Evolutionary conservation across 2,329 filamentous ascomycete genomes (phyloP).

Genomic region (Trichoderma breve): DNA sequence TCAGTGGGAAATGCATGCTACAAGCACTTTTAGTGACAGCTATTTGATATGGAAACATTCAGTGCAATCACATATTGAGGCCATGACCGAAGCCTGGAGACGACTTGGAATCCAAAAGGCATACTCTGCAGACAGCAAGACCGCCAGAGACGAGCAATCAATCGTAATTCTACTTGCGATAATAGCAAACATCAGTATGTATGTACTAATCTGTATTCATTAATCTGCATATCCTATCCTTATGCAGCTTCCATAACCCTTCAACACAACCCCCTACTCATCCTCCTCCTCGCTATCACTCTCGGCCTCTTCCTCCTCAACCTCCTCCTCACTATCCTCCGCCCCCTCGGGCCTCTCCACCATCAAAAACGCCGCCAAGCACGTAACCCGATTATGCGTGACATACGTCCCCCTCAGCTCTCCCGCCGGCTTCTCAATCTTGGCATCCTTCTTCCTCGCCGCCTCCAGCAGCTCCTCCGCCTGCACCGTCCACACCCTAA

Average conservation of each 20-base stretch:
- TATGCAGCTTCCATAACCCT: not conserved
- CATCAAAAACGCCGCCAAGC: constrained; percentile 83
- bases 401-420: constrained; percentile 73
- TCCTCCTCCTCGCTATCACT: constrained; percentile 37
- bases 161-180: not conserved
- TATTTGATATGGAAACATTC: not conserved
- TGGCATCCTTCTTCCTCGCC: constrained; percentile 24
- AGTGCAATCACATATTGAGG: not conserved
- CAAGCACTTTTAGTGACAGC: not conserved
- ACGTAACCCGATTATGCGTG: constrained; percentile 86
- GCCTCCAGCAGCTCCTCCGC: constrained; percentile 40
- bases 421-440: constrained; percentile 50
- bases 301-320: constrained; percentile 42
- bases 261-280: constrained; percentile 17
- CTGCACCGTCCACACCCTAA: constrained; percentile 72
- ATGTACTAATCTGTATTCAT: not conserved
- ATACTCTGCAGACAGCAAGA: not conserved
- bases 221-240: not conserved
- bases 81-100: not conserved
- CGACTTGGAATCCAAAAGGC: not conserved
- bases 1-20: no score
- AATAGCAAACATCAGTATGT: not conserved
- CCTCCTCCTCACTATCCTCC: constrained; percentile 57
- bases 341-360: constrained; percentile 61
- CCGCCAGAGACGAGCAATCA: not conserved